Percentiles rank a stretch among this genome's conserved stretches.
These are phyloP conservation scores for Colletotrichum sp. DNA, from an alignment of 2,329 filamentous ascomycete genomes.

Conservation along the genomic window DNA sequence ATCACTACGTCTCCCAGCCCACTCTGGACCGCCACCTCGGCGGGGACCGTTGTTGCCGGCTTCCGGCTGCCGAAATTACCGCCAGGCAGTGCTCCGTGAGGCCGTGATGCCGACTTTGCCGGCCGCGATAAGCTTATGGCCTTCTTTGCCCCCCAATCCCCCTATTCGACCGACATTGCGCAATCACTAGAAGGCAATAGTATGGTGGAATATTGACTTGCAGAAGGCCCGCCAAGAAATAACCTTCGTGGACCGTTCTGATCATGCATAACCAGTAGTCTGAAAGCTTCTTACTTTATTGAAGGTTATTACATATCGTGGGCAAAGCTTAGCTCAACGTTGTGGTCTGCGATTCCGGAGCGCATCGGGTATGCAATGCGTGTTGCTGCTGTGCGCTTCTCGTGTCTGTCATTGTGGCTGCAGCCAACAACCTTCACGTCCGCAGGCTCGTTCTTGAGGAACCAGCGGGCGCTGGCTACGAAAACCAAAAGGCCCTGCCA, in stretches of 20 bases:
- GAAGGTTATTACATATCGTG: background rate
- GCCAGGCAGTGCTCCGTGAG: background rate
- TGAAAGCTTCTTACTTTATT: background rate
- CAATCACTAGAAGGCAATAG: background rate
- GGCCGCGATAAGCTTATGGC: background rate
- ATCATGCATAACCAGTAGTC: background rate
- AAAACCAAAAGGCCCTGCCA: background rate
- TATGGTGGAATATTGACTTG: background rate
- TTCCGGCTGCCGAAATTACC: background rate
- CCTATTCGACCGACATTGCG: background rate
- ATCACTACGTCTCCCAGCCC: background rate
- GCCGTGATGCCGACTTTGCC: background rate
- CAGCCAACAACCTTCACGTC: background rate
- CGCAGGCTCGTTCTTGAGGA: background rate
- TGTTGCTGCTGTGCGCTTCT: background rate
- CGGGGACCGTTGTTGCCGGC: background rate
- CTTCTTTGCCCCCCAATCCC: background rate
- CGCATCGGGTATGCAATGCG: background rate
- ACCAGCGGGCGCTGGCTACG: background rate
- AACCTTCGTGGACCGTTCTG: background rate
- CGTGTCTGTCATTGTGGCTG: background rate
- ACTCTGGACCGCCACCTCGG: background rate
- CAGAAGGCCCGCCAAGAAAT: background rate
- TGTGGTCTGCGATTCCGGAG: background rate
- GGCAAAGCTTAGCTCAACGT: background rate